These are phyloP conservation scores for Apostasia ramifera DNA, from an alignment of 106 monocot genomes.

Conservation along the genomic window DNA sequence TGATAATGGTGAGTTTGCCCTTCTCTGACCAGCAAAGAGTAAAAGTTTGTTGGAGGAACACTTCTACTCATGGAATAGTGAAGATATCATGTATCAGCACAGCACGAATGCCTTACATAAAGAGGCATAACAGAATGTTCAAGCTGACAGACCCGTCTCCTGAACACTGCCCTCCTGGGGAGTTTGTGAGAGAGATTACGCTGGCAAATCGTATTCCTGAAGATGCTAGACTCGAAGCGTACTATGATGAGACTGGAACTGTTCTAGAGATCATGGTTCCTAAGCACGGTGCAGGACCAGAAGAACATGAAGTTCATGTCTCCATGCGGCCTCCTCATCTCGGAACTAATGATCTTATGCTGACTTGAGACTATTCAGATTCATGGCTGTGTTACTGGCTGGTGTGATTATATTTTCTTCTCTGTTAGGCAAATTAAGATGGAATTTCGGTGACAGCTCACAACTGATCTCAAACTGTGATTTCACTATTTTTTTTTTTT, in stretches of 20 bases:
- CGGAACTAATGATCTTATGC: slow-evolving; percentile 35
- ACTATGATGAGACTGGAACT: slow-evolving; percentile 55
- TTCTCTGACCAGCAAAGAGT: slow-evolving; percentile 49
- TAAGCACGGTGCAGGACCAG: slow-evolving; percentile 43
- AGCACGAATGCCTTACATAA: slow-evolving; percentile 43
- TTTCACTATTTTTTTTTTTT: too few relatives aligned
- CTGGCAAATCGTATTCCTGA: slow-evolving; percentile 59
- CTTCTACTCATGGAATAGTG: slow-evolving; percentile 51
- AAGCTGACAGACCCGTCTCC: slow-evolving; percentile 47
- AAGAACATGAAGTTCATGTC: slow-evolving; percentile 66
- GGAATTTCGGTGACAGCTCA: too few relatives aligned
- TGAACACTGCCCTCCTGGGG: slow-evolving; percentile 66
- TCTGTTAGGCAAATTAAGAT: background rate
- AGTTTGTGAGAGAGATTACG: slow-evolving; percentile 53
- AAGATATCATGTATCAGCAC: slow-evolving; percentile 60
- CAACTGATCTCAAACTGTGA: too few relatives aligned
- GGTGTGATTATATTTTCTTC: background rate
- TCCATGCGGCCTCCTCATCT: slow-evolving; percentile 56
- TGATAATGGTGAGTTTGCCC: slow-evolving; percentile 60
- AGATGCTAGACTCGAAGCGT: slow-evolving; percentile 64
- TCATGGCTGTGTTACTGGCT: background rate
- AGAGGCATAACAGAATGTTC: slow-evolving; percentile 48
- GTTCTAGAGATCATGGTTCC: slow-evolving; percentile 69
- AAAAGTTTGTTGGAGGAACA: slow-evolving; percentile 68
- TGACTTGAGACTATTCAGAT: slow-evolving; percentile 20